These are phyloP conservation scores for Trametes cinnabarina DNA, from an alignment of 768 basidiomycete genomes.

Conservation along the genomic window DNA sequence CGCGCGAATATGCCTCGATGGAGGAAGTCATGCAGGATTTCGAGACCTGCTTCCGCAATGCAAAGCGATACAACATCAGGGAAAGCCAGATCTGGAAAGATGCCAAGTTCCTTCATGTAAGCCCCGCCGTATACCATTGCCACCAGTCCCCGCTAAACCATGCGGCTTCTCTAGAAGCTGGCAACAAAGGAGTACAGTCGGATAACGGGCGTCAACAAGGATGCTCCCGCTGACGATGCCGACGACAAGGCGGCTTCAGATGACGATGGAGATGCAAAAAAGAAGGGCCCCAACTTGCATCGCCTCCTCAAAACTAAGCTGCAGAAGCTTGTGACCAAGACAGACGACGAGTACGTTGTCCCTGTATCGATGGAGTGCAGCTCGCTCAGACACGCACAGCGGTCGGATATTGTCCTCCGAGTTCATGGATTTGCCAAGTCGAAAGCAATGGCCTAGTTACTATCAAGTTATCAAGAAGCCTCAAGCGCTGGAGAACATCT, in stretches of 20 bases:
- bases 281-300: conserved; percentile 61
- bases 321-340: conserved; percentile 70
- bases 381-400: conserved; percentile 33
- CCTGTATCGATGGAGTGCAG: conserved; percentile 4
- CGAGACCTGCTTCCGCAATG: conserved; percentile 77
- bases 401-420: conserved; percentile 66
- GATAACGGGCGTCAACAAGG: conserved; percentile 44
- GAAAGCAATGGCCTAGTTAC: conserved; percentile 75
- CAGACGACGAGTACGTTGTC: conserved; percentile 60
- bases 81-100: conserved; percentile 78
- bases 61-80: conserved; percentile 78
- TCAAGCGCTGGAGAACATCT: conserved; percentile 73
- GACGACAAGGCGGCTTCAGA: conserved; percentile 37
- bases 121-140: conserved; percentile 24
- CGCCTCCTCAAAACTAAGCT: conserved; percentile 66
- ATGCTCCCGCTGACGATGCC: conserved; percentile 25
- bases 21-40: conserved; percentile 69
- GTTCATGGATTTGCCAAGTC: conserved; percentile 84
- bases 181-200: conserved; percentile 44
- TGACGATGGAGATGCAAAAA: conserved; percentile 44
- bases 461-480: conserved; percentile 79
- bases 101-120: conserved; percentile 77
- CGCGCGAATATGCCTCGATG: conserved; percentile 56
- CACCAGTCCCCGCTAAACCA: neutral
- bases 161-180: conserved; percentile 39